Evolutionary conservation across 2,329 filamentous ascomycete species (phyloP).

Genomic region (Esteya vermicola): DNA sequence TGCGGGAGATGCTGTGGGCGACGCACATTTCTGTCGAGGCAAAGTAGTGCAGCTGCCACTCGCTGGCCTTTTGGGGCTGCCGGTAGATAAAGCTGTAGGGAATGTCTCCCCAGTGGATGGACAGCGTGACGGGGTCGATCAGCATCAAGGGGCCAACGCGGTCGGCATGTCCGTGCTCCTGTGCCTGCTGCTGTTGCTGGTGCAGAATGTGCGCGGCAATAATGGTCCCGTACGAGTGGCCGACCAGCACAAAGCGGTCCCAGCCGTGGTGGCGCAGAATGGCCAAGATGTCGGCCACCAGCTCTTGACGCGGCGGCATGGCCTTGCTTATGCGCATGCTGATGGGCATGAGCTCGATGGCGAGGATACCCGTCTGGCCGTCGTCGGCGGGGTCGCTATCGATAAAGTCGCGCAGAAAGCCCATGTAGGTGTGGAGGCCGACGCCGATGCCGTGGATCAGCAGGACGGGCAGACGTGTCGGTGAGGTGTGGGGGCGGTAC

Average conservation of each 20-base stretch:
- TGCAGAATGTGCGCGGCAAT: conserved; percentile 1
- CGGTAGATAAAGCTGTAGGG: conserved; percentile 2
- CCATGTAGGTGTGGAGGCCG: not conserved
- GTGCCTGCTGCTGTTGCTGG: not conserved
- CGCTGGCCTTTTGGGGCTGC: not conserved
- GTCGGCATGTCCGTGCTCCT: no score
- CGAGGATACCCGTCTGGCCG: not conserved
- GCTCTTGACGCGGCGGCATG: not conserved
- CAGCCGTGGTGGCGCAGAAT: conserved; percentile 1
- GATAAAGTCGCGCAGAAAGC: conserved; percentile 1
- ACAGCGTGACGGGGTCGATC: not conserved
- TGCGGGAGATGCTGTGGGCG: conserved; percentile 1
- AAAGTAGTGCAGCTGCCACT: conserved; percentile 4
- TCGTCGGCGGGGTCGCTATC: not conserved
- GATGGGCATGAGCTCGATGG: conserved; percentile 2
- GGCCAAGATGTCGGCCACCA: not conserved
- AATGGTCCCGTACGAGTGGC: conserved; percentile 1
- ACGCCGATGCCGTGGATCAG: conserved; percentile 1
- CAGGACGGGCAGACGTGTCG: not conserved
- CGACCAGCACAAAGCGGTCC: not conserved
- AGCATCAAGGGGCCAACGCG: not conserved
- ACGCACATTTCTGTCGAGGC: conserved; percentile 1
- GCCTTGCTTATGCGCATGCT: not conserved
- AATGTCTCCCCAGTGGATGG: conserved; percentile 1
- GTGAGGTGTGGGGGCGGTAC: conserved; percentile 1